A percentile compares a stretch with the other conserved stretches of the same genome.
These are phyloP conservation scores for Ceratocystis harringtonii DNA, from an alignment of 2,329 filamentous ascomycete genomes.

Conservation along the genomic window DNA sequence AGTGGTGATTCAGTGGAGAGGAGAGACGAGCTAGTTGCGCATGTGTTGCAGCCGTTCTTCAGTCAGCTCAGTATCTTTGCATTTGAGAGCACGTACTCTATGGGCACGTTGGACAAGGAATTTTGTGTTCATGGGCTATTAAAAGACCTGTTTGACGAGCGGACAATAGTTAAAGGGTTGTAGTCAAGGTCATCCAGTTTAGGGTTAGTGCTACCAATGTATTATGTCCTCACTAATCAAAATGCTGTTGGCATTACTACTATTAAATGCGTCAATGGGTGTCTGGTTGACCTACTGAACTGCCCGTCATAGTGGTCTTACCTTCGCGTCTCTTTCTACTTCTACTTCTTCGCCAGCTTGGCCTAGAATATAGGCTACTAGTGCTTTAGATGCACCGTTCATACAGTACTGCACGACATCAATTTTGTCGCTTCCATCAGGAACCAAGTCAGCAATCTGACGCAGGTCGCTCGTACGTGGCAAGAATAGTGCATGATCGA, in stretches of 20 bases:
- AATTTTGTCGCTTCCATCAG: constrained; percentile 36
- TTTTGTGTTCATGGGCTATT: constrained; percentile 49
- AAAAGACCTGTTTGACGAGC: constrained; percentile 67
- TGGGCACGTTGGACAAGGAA: constrained; percentile 53
- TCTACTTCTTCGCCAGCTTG: neutral
- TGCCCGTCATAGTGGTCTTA: neutral
- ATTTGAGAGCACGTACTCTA: constrained; percentile 84
- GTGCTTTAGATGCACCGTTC: constrained; percentile 71
- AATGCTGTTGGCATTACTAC: neutral
- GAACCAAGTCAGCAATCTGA: constrained; percentile 51
- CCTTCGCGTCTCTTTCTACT: neutral
- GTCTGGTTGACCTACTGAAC: neutral
- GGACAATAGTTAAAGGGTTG: constrained; percentile 46
- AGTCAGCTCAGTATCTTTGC: constrained; percentile 81
- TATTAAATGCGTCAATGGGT: neutral
- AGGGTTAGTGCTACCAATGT: neutral
- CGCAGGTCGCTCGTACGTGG: constrained; percentile 72
- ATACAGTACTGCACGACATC: constrained; percentile 84
- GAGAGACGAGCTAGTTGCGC: constrained; percentile 55
- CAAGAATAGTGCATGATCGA: constrained; percentile 60
- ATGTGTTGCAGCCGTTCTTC: constrained; percentile 76
- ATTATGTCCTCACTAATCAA: neutral
- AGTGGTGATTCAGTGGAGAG: constrained; percentile 42
- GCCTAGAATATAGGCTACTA: constrained; percentile 46
- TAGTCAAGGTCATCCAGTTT: constrained; percentile 23